A percentile compares a stretch with the other conserved stretches of the same genome.
These are phyloP conservation scores for Phaeodactylum tricornutum DNA, from an alignment of 108 stramenopile genomes.

Conservation along the genomic window DNA sequence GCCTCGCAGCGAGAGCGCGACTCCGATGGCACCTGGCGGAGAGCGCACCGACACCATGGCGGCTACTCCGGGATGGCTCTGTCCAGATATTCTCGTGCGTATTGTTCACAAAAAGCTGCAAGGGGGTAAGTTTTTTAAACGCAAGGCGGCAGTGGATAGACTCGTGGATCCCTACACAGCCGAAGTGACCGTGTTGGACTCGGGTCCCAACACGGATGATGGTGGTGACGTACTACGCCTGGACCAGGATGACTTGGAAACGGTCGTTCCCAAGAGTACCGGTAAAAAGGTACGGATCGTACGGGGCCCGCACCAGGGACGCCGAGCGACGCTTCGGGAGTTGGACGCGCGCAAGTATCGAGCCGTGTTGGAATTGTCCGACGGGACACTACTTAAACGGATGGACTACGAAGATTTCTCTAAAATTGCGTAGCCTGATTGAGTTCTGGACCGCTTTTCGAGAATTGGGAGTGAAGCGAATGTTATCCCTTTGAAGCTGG, in stretches of 20 bases:
- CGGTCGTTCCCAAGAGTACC: constrained; percentile 61
- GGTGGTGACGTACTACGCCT: constrained; percentile 46
- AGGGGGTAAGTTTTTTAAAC: constrained; percentile 71
- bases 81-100: constrained; percentile 66
- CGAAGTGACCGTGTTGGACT: constrained; percentile 54
- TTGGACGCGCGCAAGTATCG: constrained; percentile 42
- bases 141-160: constrained; percentile 65
- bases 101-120: constrained; percentile 67
- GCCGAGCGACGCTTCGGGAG: constrained; percentile 37
- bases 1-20: constrained; percentile 3
- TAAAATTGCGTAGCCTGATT: constrained; percentile 19
- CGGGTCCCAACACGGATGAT: constrained; percentile 10
- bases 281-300: constrained; percentile 63
- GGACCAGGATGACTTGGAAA: constrained; percentile 85
- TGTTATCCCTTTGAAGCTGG: too few relatives aligned
- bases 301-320: constrained; percentile 55
- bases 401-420: constrained; percentile 33
- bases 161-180: constrained; percentile 64
- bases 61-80: constrained; percentile 39
- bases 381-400: constrained; percentile 6
- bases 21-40: background rate
- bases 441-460: too few relatives aligned
- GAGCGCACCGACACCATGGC: background rate
- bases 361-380: constrained; percentile 33
- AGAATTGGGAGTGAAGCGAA: too few relatives aligned